Evolutionary conservation across 768 basidiomycete species (phyloP).

Genomic region (Pisolithus orientalis): DNA sequence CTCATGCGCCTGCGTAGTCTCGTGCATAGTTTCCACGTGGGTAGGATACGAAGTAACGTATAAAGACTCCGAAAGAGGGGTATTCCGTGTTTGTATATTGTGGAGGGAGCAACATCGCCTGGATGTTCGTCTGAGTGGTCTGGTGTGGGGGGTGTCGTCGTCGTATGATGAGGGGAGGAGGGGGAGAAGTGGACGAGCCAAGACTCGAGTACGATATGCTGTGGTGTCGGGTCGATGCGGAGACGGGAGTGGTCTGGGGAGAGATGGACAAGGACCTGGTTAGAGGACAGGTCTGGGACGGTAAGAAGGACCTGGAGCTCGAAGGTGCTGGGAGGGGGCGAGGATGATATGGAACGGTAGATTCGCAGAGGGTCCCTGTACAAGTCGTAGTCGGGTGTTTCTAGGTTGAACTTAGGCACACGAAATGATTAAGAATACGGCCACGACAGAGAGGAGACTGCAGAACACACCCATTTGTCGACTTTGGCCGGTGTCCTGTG

Average conservation of each 20-base stretch:
- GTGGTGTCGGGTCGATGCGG: conserved; percentile 63
- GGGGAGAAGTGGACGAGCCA: conserved; percentile 51
- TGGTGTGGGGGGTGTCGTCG: background rate
- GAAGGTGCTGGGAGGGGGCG: conserved; percentile 37
- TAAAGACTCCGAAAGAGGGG: conserved; percentile 74
- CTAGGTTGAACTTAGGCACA: conserved; percentile 64
- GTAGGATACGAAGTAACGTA: conserved; percentile 64
- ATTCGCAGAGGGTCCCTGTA: conserved; percentile 55
- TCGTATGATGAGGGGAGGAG: background rate
- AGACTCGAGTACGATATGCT: conserved; percentile 65
- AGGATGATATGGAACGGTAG: conserved; percentile 53
- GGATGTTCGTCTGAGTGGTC: conserved; percentile 18
- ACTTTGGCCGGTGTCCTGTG: conserved; percentile 39
- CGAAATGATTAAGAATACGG: background rate
- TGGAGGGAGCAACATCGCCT: conserved; percentile 57
- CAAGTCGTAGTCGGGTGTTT: conserved; percentile 67
- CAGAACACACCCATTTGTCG: conserved; percentile 73
- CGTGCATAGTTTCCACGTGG: conserved; percentile 69
- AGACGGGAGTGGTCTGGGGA: conserved; percentile 53
- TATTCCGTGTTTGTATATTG: conserved; percentile 83
- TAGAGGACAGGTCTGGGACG: conserved; percentile 61
- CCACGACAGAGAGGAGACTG: background rate
- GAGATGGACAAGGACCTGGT: conserved; percentile 67
- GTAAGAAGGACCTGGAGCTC: conserved; percentile 65
- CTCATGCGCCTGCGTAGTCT: conserved; percentile 43